Base-by-base conservation (phyloP, 2,329 filamentous ascomycete genomes). In the Trichoderma brevicompactum region DNA sequence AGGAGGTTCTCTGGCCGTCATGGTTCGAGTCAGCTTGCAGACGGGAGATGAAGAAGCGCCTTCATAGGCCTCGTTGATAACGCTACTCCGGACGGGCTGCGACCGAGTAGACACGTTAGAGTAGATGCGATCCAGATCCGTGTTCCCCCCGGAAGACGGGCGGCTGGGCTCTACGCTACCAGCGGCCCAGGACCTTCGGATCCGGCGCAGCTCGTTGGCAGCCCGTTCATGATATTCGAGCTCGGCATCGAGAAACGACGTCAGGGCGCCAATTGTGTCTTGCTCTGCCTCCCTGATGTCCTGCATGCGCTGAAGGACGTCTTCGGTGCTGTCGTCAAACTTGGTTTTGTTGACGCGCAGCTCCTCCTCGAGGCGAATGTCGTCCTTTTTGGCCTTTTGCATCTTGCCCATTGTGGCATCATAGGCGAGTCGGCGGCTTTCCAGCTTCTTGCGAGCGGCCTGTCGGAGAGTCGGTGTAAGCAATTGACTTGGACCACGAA, bases 321-420 rank as follows among this genome's bases (percentile, higher is more conserved):
- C 94, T 74, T 98, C 94, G 74, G 87, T 95, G 15, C 92, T 90
- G 80, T 98, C 95, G 75, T 98, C 95, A 74, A 97, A 98, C 79
- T 98, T 98, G 72, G 92, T 91, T 77, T 96, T 96, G 76, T 95
- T 92, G 34, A 88, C 86, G 64, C 94, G 90, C 62, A 97, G 85
- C 78, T 98, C 94, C 75, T 98, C 94, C 77, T 98, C 95, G 64
- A 95, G 85, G 68, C 92, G 86, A 80, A 95, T 96, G 76, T 98
- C 94, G 73, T 98, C 94, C 73, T 90, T 92, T 81, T 96, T 96
- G 28, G 90, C 89, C 78, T 97, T 97, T 74, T 96, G 89, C 87
- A 97, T 89, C 82, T 97, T 97, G 69, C 88, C 87, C 54, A 92
- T 88, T 68, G 91, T 94, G 40, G 94, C 90, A 76, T 98, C 94